Conservation (phyloP, 2,329 filamentous ascomycete species). For the Nothopassalora personata region DNA sequence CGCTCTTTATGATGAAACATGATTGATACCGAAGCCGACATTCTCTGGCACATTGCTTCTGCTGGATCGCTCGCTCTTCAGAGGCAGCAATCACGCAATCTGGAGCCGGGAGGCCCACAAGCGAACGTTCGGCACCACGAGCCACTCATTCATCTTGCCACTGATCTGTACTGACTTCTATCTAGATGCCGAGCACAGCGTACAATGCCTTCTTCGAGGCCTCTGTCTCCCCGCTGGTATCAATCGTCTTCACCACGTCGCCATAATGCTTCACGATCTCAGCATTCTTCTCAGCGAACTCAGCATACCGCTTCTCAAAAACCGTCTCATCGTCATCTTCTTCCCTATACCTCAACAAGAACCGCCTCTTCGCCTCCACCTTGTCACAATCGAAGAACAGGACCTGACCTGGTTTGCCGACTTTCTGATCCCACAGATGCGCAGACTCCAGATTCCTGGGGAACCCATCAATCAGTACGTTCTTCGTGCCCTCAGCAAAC, state of each 20-base stretch:
- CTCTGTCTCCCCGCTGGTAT: conserved; percentile 3
- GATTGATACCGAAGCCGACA: neutral
- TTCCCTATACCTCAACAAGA: neutral
- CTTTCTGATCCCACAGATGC: neutral
- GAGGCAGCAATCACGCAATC: too few relatives aligned
- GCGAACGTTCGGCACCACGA: too few relatives aligned
- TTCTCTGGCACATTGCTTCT: too few relatives aligned
- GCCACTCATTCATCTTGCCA: neutral
- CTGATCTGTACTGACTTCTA: neutral
- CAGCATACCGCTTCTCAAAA: conserved; percentile 8
- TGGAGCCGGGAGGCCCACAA: too few relatives aligned
- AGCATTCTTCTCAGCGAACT: conserved; percentile 1
- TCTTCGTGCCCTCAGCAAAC: neutral
- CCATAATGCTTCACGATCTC: neutral
- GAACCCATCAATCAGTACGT: conserved; percentile 8
- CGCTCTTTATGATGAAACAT: neutral
- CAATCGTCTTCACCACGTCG: neutral
- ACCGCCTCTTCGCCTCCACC: conserved; percentile 1
- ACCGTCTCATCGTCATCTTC: neutral
- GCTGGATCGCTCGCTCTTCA: too few relatives aligned
- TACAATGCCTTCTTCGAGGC: neutral
- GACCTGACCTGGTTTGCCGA: neutral
- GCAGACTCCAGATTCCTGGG: neutral
- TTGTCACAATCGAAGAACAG: conserved; percentile 2
- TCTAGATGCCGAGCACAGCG: neutral